Base-by-base conservation (phyloP, 1,284 basidiomycete genomes). In the Pterula multifida region DNA sequence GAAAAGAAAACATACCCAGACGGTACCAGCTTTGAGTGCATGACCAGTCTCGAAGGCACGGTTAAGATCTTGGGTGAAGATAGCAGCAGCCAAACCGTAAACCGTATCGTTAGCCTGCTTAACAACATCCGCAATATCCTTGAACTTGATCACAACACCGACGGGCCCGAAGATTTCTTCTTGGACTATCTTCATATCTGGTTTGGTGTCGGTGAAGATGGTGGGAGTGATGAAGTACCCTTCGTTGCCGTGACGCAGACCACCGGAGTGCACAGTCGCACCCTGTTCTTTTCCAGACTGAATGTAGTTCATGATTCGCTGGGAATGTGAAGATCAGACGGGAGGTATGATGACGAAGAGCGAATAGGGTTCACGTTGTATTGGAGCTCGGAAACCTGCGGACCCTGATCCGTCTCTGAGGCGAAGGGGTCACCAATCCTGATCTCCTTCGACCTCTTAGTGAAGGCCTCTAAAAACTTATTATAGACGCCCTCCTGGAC, bases 81-180 rank as follows among this genome's bases (percentile, higher is more conserved):
- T 80, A 23, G 88, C 85, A 1, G 88, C 65, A 68, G 88, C 85
- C 36, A 95, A 76, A 56, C 94, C 94, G 68, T 95, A 93, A 21
- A 79, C 60, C 1, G 85, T 85, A 65, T 94, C 82, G 68, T 96
- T 95, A 50, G 92, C 93, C 60, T 81, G 73, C 45, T 64, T 68
- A 61, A 95, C 70, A 42, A 89, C 82, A 55, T 91, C 87, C 47
- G 69, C 69, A 56, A 83, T 81, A 50, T 79, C 72, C 55, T 77
- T 68, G 65, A 89, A 89, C 64, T 83, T 84, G 66, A 83, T 76
- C 12, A 89, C 67, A 26, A 84, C 83, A 51, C 78, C 78, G 47
- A 90, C 85, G 44, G 91, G 91, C 3, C 90, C 91, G 60, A 93
- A 92, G 62, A 94, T 92, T 68, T 96, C 93, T 68, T 96, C 93